Conservation (phyloP, 2,329 filamentous ascomycete species). For the Biscogniauxia marginata region DNA sequence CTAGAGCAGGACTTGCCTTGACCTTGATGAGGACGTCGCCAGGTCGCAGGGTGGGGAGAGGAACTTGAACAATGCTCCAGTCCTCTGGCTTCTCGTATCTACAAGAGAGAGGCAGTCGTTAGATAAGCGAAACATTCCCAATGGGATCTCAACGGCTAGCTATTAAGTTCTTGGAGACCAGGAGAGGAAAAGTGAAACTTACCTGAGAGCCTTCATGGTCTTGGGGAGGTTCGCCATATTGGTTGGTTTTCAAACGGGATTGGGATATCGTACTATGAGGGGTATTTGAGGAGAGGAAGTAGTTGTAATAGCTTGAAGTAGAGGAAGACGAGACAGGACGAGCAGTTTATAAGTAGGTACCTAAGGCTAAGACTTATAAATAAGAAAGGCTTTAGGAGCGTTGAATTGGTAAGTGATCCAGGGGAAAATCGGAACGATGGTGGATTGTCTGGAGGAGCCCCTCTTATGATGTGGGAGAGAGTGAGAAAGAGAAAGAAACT, state of each 20-base stretch:
- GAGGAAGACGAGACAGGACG: no score
- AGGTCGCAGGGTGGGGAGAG: slow-evolving; percentile 58
- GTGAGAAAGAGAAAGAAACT: not conserved
- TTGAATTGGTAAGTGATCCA: no score
- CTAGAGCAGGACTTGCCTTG: slow-evolving; percentile 45
- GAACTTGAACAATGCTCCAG: slow-evolving; percentile 60
- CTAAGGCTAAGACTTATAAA: no score
- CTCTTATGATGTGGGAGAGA: no score
- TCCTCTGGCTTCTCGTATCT: slow-evolving; percentile 62
- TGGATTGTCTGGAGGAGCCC: no score
- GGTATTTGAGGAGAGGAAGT: slow-evolving; percentile 8
- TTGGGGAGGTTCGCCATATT: slow-evolving; percentile 37
- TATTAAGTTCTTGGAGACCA: not conserved
- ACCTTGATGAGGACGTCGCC: slow-evolving; percentile 65
- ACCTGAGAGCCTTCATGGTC: slow-evolving; percentile 59
- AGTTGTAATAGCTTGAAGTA: no score
- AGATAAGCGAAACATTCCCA: not conserved
- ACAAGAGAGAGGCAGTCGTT: slow-evolving; percentile 6
- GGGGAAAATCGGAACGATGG: no score
- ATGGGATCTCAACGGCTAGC: not conserved
- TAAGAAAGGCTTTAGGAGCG: no score
- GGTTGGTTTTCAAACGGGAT: slow-evolving; percentile 7
- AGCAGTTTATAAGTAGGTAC: not conserved
- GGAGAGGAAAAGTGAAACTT: slow-evolving; percentile 22
- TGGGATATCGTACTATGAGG: slow-evolving; percentile 14